Evolutionary conservation across 2,329 filamentous ascomycete genomes (phyloP).

Genomic region (Sarocladiaceae sp.): DNA sequence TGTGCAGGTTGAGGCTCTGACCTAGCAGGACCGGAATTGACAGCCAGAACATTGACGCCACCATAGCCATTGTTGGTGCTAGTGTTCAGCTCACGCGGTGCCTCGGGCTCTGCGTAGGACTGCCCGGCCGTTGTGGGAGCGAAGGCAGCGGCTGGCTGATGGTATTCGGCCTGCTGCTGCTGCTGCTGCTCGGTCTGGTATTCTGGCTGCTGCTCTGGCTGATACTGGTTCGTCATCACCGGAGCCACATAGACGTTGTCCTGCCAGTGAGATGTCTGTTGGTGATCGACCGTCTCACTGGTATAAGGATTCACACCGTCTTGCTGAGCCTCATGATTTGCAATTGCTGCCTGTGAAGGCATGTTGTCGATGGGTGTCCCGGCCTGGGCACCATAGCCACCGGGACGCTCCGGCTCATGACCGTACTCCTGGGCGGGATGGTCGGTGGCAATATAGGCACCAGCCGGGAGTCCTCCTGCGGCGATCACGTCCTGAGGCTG

Average conservation of each 20-base stretch:
- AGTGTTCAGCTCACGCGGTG: not conserved
- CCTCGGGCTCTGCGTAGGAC: not conserved
- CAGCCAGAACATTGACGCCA: constrained; percentile 15
- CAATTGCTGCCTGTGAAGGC: constrained; percentile 45
- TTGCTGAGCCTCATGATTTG: constrained; percentile 45
- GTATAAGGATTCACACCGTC: constrained; percentile 58
- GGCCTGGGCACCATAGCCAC: constrained; percentile 42
- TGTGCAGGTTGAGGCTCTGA: constrained; percentile 12
- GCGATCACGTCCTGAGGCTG: constrained; percentile 44
- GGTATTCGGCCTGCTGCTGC: no score
- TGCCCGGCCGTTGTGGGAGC: no score
- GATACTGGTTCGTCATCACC: constrained; percentile 10
- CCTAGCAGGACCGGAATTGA: constrained; percentile 20
- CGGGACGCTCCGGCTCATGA: constrained; percentile 15
- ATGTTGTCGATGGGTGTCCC: constrained; percentile 43
- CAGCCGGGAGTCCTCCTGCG: constrained; percentile 1
- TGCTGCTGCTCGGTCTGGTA: no score
- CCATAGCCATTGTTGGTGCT: constrained; percentile 13
- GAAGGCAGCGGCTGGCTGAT: no score
- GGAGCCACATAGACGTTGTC: constrained; percentile 10
- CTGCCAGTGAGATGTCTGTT: constrained; percentile 8
- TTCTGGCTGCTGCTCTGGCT: constrained; percentile 14
- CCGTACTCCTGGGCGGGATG: not conserved
- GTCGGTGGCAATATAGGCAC: not conserved
- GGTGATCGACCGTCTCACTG: constrained; percentile 33